Percentiles rank a stretch among this genome's conserved stretches.
phyloP scores from a whole-genome alignment of 1,284 basidiomycete species.

The Apiotrichum veenhuisii region DNA sequence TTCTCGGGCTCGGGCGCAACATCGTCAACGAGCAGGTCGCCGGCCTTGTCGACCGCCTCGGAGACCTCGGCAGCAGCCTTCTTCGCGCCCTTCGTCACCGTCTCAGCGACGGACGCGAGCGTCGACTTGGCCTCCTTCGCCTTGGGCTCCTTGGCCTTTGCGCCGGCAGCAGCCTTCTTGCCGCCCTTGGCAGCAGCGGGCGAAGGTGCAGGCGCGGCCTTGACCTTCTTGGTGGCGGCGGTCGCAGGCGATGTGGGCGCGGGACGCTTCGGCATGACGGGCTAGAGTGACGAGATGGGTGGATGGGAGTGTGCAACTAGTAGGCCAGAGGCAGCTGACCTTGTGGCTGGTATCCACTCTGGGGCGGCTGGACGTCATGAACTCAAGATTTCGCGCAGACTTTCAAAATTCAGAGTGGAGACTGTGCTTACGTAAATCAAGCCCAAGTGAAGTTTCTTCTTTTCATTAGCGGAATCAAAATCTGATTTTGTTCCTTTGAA shows the following conservation, averaged over 20 bases:
- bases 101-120: not conserved
- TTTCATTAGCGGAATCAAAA: no score
- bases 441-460: no score
- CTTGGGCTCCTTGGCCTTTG: not conserved
- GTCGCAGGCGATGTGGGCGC: constrained; percentile 20
- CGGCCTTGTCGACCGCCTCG: constrained; percentile 33
- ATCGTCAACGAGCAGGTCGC: constrained; percentile 37
- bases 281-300: no score
- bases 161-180: not conserved
- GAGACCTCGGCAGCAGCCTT: constrained; percentile 14
- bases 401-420: no score
- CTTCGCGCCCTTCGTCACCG: constrained; percentile 2
- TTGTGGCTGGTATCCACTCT: no score
- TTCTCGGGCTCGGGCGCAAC: constrained; percentile 18
- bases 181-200: not conserved
- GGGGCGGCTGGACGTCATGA: no score
- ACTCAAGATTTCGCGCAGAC: no score
- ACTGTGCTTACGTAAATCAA: no score
- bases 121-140: not conserved
- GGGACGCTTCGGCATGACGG: constrained; percentile 29
- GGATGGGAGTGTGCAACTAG: not conserved
- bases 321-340: not conserved
- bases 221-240: constrained; percentile 23
- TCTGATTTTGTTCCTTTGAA: no score
- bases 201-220: constrained; percentile 7